These are phyloP conservation scores for Sclerotinia minor DNA, from an alignment of 2,329 filamentous ascomycete genomes.

Conservation along the genomic window DNA sequence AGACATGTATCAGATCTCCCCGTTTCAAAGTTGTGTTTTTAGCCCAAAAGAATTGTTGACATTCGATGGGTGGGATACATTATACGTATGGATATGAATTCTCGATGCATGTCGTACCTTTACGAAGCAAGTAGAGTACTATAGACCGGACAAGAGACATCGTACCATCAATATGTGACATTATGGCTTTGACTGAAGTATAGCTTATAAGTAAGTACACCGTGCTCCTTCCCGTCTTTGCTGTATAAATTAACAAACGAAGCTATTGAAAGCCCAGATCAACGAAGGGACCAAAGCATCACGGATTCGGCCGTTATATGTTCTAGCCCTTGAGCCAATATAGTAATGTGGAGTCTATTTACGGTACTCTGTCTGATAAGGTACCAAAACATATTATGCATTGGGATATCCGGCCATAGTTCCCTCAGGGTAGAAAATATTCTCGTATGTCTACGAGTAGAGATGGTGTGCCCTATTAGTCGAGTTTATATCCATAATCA, in stretches of 20 bases:
- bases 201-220: too few species aligned
- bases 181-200: background rate
- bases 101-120: background rate
- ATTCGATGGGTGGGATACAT: background rate
- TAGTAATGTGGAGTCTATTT: conserved; percentile 4
- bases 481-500: too few species aligned
- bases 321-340: background rate
- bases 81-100: conserved; percentile 1
- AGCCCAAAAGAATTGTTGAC: background rate
- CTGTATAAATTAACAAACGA: background rate
- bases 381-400: too few species aligned
- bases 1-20: conserved; percentile 11
- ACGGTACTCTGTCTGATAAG: too few species aligned
- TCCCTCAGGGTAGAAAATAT: too few species aligned
- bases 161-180: background rate
- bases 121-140: too few species aligned
- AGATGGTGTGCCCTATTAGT: too few species aligned
- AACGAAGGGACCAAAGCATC: background rate
- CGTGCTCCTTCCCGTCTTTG: background rate
- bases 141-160: too few species aligned
- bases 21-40: conserved; percentile 18
- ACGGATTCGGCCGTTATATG: conserved; percentile 7
- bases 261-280: background rate
- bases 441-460: too few species aligned
- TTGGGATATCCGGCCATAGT: too few species aligned